These are phyloP conservation scores for Ballota nigra DNA, from an alignment of 257 asterid species.

Conservation along the genomic window DNA sequence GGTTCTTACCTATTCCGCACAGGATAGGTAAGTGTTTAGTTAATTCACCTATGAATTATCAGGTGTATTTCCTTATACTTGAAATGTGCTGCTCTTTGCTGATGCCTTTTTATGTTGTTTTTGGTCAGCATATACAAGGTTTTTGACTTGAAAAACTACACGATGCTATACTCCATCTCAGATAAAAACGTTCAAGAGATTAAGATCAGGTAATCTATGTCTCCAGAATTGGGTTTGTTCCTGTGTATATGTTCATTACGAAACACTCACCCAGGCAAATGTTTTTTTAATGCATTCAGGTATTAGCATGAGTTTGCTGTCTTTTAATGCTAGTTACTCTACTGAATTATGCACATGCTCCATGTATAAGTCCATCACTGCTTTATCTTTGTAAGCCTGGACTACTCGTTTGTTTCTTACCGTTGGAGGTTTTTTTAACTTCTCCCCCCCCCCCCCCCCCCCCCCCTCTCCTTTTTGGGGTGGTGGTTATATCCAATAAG, in stretches of 20 bases:
- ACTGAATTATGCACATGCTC: background rate
- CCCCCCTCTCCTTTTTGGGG: background rate
- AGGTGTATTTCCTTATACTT: background rate
- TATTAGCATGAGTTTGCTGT: background rate
- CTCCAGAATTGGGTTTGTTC: background rate
- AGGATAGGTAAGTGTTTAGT: conserved; percentile 58
- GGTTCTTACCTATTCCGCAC: conserved; percentile 97
- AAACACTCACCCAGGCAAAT: background rate
- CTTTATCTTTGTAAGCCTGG: background rate
- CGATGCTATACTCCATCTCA: conserved; percentile 91
- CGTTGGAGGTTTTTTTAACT: too few species aligned
- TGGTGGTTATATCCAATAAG: background rate
- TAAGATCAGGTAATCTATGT: conserved; percentile 43
- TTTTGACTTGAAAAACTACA: conserved; percentile 58
- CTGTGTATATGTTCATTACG: background rate
- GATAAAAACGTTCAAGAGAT: conserved; percentile 84
- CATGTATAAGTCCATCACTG: too few species aligned
- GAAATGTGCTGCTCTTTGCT: conserved; percentile 16
- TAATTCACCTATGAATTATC: background rate
- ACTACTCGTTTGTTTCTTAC: background rate
- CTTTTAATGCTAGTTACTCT: conserved; percentile 1
- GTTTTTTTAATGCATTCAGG: background rate
- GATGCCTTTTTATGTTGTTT: conserved; percentile 16
- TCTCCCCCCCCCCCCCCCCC: background rate
- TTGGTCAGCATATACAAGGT: conserved; percentile 73